Evolutionary conservation across 495 filamentous ascomycete species (phyloP).

Genomic region (Glonium stellatum): DNA sequence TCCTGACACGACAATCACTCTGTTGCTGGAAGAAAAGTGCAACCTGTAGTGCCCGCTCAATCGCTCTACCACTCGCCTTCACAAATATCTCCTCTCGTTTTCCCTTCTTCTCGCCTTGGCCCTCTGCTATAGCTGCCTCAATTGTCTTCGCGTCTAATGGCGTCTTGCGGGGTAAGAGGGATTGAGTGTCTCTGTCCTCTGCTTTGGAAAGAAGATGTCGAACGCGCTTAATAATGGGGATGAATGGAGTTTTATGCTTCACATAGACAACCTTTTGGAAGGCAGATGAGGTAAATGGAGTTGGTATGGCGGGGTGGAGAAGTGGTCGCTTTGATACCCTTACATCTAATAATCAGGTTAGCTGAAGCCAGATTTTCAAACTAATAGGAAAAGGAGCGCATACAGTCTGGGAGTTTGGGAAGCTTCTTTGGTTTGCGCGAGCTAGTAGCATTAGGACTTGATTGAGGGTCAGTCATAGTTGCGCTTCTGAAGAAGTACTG

Average conservation of each 20-base stretch:
- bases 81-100: slow-evolving; percentile 48
- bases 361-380: background rate
- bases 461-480: too few species aligned
- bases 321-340: slow-evolving; percentile 62
- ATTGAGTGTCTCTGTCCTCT: slow-evolving; percentile 48
- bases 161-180: slow-evolving; percentile 13
- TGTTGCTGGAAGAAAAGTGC: slow-evolving; percentile 38
- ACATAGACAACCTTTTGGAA: slow-evolving; percentile 69
- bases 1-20: slow-evolving; percentile 31
- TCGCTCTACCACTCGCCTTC: slow-evolving; percentile 73
- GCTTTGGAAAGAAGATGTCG: slow-evolving; percentile 61
- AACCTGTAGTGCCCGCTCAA: slow-evolving; percentile 56
- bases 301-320: slow-evolving; percentile 57
- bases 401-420: slow-evolving; percentile 45
- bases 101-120: slow-evolving; percentile 3
- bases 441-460: too few species aligned
- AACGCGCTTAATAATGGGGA: slow-evolving; percentile 74
- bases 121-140: slow-evolving; percentile 32
- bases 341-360: slow-evolving; percentile 31
- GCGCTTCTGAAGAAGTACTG: too few species aligned
- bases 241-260: slow-evolving; percentile 65
- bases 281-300: slow-evolving; percentile 46
- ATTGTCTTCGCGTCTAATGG: slow-evolving; percentile 6
- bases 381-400: background rate
- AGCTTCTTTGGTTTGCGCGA: slow-evolving; percentile 37